phyloP scores from a whole-genome alignment of 495 filamentous ascomycete species.

The Penicillium simplicissimum region DNA sequence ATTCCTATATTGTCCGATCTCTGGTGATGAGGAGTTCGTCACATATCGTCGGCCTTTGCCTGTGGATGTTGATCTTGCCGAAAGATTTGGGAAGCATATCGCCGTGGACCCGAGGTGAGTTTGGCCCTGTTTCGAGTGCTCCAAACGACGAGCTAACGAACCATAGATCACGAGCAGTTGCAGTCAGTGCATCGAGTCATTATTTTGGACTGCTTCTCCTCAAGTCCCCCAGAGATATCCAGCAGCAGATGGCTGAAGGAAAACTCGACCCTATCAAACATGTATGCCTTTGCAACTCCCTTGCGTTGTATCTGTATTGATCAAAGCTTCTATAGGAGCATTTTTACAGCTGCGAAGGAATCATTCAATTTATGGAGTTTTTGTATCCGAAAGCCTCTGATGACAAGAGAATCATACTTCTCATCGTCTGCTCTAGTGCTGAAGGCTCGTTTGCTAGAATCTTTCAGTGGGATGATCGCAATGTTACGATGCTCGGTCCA shows the following conservation, averaged over 20 bases:
- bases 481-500: slow-evolving; percentile 34
- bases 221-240: slow-evolving; percentile 30
- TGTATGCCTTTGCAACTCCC: slow-evolving; percentile 25
- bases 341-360: slow-evolving; percentile 48
- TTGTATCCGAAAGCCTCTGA: slow-evolving; percentile 65
- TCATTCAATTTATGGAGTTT: slow-evolving; percentile 85
- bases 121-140: not conserved
- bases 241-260: slow-evolving; percentile 36
- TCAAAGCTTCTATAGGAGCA: not conserved
- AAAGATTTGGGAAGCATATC: slow-evolving; percentile 71
- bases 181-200: slow-evolving; percentile 60
- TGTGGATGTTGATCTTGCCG: slow-evolving; percentile 51
- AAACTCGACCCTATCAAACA: slow-evolving; percentile 38
- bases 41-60: slow-evolving; percentile 59
- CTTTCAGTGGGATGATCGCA: slow-evolving; percentile 71
- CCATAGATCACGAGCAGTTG: slow-evolving; percentile 62
- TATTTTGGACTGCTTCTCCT: slow-evolving; percentile 59
- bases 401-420: slow-evolving; percentile 68
- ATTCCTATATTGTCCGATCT: slow-evolving; percentile 64
- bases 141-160: slow-evolving; percentile 13
- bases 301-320: not conserved
- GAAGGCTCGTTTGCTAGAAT: slow-evolving; percentile 62
- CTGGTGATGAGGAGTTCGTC: slow-evolving; percentile 55
- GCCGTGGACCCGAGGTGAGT: slow-evolving; percentile 76
- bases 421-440: slow-evolving; percentile 66